Evolutionary conservation across 1,139 yeast genomes (phyloP), one percentile per base, ranked within the genome.

Genomic region (Suhomyces choctaworum): DNA sequence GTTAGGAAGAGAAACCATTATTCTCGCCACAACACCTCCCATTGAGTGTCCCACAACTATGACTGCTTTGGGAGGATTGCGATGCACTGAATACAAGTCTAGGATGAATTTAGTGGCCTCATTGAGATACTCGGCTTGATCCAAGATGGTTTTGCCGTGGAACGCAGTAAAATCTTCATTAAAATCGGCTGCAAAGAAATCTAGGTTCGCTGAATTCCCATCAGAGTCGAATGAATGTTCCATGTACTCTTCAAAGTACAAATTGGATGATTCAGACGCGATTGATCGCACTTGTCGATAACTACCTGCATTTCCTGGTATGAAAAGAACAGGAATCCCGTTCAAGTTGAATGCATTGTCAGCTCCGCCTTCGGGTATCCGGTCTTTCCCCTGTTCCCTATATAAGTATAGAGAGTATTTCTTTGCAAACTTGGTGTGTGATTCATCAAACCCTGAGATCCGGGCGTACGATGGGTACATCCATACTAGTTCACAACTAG

Each of bases 301-400:
- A 45, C 95, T 84, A 1, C 99, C 98, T 1, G 98, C 98, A 56
- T 94, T 94, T 0, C 99, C 99, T 0, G 98, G 98, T 25, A 94
- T 84, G 54, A 94, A 94, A 14, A 94, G 64, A 1, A 87, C 88
- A 0, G 99, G 99, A 1, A 83, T 73, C 0, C 97, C 98, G 33
- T 72, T 73, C 22, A 83, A 56, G 7, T 49, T 34, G 21, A 35
- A 41, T 8, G 60, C 60, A 11, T 65, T 53, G 8, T 60, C 61
- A 7, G 58, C 57, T 24, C 64, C 62, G 10, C 64, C 62, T 16
- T 60, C 54, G 25, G 86, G 79, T 34, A 68, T 64, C 2, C 66
- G 64, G 56, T 92, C 98, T 40, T 77, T 69, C 1, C 79, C 81
- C 46, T 82, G 88, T 51, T 84, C 94, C 40, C 92, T 64, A 58